These are phyloP conservation scores for Botrytis squamosa DNA, from an alignment of 2,329 filamentous ascomycete genomes.

Conservation along the genomic window DNA sequence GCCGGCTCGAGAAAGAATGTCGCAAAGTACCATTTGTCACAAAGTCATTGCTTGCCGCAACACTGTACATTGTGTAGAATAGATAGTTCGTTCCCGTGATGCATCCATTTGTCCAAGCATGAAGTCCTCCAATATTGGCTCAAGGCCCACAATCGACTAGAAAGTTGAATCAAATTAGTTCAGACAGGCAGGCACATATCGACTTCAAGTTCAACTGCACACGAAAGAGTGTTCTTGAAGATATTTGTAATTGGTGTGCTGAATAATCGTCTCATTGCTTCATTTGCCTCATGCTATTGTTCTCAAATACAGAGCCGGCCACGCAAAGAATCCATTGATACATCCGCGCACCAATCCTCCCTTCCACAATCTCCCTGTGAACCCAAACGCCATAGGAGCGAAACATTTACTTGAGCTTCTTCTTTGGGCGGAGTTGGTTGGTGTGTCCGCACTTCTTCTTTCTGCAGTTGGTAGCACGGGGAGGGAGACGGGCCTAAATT, in stretches of 20 bases:
- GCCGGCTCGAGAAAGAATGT: neutral
- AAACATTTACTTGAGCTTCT: slow-evolving; percentile 93
- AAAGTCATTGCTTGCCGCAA: neutral
- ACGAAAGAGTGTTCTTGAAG: neutral
- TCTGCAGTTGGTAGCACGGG: slow-evolving; percentile 99
- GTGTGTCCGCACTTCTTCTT: slow-evolving; percentile 99
- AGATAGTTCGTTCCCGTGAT: neutral
- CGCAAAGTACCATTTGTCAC: neutral
- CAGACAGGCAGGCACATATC: neutral
- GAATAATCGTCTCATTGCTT: slow-evolving; percentile 27
- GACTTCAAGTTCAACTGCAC: neutral
- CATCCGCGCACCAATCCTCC: slow-evolving; percentile 15
- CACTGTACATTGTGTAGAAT: neutral
- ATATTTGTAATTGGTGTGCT: slow-evolving; percentile 18
- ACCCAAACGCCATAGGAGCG: slow-evolving; percentile 39
- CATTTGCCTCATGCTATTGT: slow-evolving; percentile 22
- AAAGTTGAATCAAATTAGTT: neutral
- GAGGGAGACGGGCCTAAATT: slow-evolving; percentile 74
- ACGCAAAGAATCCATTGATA: slow-evolving; percentile 31
- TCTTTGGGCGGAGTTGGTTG: slow-evolving; percentile 99
- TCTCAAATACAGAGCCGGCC: slow-evolving; percentile 25
- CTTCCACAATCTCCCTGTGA: slow-evolving; percentile 22
- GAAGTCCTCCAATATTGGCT: neutral
- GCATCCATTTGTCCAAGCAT: neutral
- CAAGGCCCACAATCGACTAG: neutral